Percentiles rank a stretch among this genome's conserved stretches.
phyloP scores from a whole-genome alignment of 495 filamentous ascomycete species.

The Platismatia glauca region DNA sequence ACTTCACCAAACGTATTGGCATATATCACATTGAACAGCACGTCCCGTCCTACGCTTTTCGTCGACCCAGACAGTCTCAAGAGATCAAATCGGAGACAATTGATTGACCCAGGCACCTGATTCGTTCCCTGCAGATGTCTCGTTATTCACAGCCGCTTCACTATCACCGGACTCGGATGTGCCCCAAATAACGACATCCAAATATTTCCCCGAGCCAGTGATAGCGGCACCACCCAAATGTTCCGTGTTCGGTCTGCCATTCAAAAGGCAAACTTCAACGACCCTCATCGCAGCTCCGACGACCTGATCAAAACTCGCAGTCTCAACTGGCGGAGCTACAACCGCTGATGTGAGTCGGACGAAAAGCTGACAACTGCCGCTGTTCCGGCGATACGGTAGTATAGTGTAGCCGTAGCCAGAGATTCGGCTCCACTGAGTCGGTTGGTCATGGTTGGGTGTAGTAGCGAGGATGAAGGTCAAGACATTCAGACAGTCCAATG shows the following conservation, averaged over 20 bases:
- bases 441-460: neutral
- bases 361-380: neutral
- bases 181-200: neutral
- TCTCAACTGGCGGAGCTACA: neutral
- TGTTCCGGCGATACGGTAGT: neutral
- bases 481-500: neutral
- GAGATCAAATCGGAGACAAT: neutral
- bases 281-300: neutral
- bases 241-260: neutral
- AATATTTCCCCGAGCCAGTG: neutral
- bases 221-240: neutral
- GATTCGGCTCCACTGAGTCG: neutral
- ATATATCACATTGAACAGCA: neutral
- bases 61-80: neutral
- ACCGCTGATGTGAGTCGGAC: neutral
- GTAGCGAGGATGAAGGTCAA: neutral
- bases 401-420: neutral
- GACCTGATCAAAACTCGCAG: neutral
- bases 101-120: neutral
- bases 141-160: neutral
- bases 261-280: neutral
- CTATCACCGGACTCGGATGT: neutral
- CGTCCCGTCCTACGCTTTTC: no score
- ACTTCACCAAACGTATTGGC: neutral
- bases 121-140: neutral